Evolutionary conservation across 2,329 filamentous ascomycete genomes (phyloP), one percentile per base, ranked within the genome.

Genomic region (Trichocomaceae sp.): DNA sequence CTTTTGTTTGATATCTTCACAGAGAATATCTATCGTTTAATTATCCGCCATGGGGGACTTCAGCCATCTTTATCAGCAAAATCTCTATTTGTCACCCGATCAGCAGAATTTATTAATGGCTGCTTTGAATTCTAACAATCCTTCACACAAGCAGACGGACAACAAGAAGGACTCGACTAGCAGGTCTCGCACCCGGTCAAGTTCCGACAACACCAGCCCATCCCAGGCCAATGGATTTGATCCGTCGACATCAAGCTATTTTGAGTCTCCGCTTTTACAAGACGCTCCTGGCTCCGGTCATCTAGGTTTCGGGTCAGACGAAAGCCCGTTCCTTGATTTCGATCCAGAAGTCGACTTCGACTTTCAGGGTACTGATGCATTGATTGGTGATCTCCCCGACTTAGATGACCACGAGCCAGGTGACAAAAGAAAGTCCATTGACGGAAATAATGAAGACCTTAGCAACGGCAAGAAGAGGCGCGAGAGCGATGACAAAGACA

Each of bases 271-370:
- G 13, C 51, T 60, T 19, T 17, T 56, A 17, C 60, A 65, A 46
- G 56, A 75, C 56, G 66, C 72, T 55, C 71, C 73, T 15, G 75
- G 72, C 41, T 72, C 75, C 2, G 75, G 77, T 33, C 71, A 72
- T 23, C 68, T 82, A 54, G 79, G 76, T 59, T 80, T 83, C 55
- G 68, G 68, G 10, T 63, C 70, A 12, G 83, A 90, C 31, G 87
- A 90, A 48, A 93, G 87, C 60, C 90, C 91, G 0, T 91, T 85
- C 65, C 78, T 95, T 56, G 90, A 96, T 66, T 93, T 90, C 64
- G 84, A 87, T 61, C 85, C 87, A 60, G 85, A 88, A 47, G 84
- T 90, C 56, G 88, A 91, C 57, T 91, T 91, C 60, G 85, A 90
- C 56, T 71, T 82, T 57, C 77, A 77, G 54, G 77, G 76, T 17